Evolutionary conservation across 208 protist genomes (phyloP), one percentile per base, ranked within the genome.

Genomic region (Trypanosoma platydactyli): DNA sequence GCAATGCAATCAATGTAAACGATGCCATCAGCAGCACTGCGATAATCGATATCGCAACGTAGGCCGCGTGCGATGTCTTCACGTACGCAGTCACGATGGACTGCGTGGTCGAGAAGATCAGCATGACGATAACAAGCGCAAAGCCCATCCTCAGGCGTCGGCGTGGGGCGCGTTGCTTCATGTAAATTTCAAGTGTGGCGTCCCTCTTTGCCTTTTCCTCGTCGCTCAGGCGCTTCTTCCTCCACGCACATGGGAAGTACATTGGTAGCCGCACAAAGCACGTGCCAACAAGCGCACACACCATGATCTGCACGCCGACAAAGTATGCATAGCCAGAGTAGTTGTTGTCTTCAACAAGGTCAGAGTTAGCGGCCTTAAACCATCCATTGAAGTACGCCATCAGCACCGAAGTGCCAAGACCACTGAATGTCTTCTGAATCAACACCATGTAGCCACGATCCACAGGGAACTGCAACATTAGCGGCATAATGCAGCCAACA

Each of bases 391-490:
- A 91, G 77, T 89, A 91, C 18, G 75, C 76, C 80, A 89, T 86
- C 24, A 91, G 65, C 40, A 94, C 75, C 9, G 82, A 79, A n/a
- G 84, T 85, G 25, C 88, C 88, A 29, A 94, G 79, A 18, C 88
- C 88, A 18, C 79, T 79, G 55, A 91, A 91, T 15, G 88, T 91
- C 69, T 94, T 94, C 57, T 88, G 78, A 52, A 91, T 86, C 48
- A 90, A 78, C 27, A 94, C 80, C 53, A 91, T 77, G 65, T 81
- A 88, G 27, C 88, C 88, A 5, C 83, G 73, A 42, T 90, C 81
- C 33, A 87, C 56, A 13, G 88, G 88, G 57, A 91, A 94, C 76
- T 91, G 86, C 22, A 84, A 64, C 82, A 94, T 89, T n/a, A 91
- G 76, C 59, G 88, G 76, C 82, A 94, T 91, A 35, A 94, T 51